Evolutionary conservation across 1,284 basidiomycete genomes (phyloP), one percentile per base, ranked within the genome.

Genomic region (Coniferiporia weirii): DNA sequence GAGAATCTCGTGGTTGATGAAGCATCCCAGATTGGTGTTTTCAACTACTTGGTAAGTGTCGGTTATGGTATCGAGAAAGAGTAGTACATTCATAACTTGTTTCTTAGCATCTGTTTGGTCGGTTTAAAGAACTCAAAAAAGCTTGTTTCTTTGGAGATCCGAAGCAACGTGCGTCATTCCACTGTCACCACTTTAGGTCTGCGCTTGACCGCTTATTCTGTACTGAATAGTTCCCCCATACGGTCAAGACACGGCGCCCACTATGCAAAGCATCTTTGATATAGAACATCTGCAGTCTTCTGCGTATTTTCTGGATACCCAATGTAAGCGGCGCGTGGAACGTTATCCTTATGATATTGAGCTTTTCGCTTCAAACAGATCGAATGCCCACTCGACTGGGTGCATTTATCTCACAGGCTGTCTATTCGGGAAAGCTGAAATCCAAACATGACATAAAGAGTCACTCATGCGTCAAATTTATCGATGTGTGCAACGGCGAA

Each of bases 141-240:
- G 67, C 76, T 6, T 75, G 72, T 57, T 76, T 76, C 63, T 76
- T 78, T 57, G 79, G 79, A 0, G 79, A 80, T 66, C 76, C 76
- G 0, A 72, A 75, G 22, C 79, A 80, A 68, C 67, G 78, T 79
- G 56, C 48, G 73, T 27, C 27, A 3, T 27, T 27, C 27, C 45
- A 15, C 22, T 17, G 57, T 32, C 19, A 36, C 27, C 27, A 32
- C 9, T 49, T 13, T 17, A 1, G 32, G 2, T 46, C 38, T 32
- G 36, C 22, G 17, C 15, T 36, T 35, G n/a, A 4, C 7, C 45
- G 13, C 10, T 20, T 15, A 57, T 22, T 54, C 13, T 12, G 40
- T 19, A 34, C 27, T 13, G 15, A 19, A 3, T n/a, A 62, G 61
- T 62, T 35, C 80, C 12, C 4, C 80, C 80, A 0, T 78, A 71